These are phyloP conservation scores for Apiospora malaysiana DNA, from an alignment of 2,329 filamentous ascomycete genomes.

Conservation along the genomic window DNA sequence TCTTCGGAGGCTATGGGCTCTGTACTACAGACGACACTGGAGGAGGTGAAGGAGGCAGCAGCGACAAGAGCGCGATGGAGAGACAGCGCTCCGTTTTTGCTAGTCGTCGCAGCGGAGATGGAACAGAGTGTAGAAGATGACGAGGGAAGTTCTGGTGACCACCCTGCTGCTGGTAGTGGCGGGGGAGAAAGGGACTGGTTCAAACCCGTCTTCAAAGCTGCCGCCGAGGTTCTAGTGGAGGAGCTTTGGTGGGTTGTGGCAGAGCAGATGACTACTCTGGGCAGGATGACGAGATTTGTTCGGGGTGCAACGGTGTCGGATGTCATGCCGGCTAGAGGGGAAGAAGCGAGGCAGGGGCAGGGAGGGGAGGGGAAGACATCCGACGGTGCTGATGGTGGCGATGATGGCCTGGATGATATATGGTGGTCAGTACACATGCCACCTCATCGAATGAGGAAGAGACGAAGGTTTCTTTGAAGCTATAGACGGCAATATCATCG, in stretches of 20 bases:
- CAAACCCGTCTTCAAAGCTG: constrained; percentile 31
- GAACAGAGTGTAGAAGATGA: constrained; percentile 24
- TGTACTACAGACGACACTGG: constrained; percentile 3
- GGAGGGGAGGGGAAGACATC: not conserved
- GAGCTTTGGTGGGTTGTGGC: constrained; percentile 28
- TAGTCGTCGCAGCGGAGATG: constrained; percentile 27
- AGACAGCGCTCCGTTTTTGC: constrained; percentile 27
- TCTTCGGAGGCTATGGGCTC: constrained; percentile 28
- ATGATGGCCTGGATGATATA: not conserved
- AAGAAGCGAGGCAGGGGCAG: not conserved
- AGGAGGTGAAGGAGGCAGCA: constrained; percentile 11
- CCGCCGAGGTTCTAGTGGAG: constrained; percentile 29
- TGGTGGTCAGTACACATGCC: not conserved
- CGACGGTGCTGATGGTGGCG: not conserved
- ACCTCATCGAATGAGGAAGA: not conserved
- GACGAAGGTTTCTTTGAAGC: not conserved
- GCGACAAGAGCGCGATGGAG: constrained; percentile 22
- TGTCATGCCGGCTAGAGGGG: not conserved
- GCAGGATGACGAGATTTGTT: constrained; percentile 25
- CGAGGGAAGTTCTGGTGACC: constrained; percentile 10
- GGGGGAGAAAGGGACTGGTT: constrained; percentile 27
- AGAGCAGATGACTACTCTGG: not conserved
- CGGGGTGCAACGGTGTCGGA: not conserved
- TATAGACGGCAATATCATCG: too few species aligned
- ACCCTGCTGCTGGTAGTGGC: too few species aligned